These are phyloP conservation scores for Wallacemonas sp. DNA, from an alignment of 208 protist species.

Conservation along the genomic window DNA sequence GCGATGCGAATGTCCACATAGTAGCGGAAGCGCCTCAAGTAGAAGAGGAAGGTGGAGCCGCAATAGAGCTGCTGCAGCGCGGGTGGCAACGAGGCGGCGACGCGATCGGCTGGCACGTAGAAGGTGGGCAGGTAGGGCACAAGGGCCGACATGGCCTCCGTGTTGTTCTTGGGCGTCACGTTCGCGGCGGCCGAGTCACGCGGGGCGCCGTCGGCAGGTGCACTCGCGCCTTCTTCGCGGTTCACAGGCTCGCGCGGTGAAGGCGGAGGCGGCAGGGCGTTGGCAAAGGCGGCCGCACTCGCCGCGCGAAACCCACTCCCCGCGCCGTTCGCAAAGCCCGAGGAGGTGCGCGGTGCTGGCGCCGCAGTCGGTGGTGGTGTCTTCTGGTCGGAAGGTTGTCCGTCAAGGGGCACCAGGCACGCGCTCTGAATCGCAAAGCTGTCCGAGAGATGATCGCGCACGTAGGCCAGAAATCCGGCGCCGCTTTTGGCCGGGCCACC, in stretches of 20 bases:
- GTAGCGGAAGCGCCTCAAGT: slow-evolving; percentile 72
- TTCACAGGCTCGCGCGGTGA: too few relatives aligned
- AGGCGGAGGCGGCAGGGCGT: slow-evolving; percentile 25
- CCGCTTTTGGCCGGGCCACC: too few relatives aligned
- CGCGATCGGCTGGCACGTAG: slow-evolving; percentile 54
- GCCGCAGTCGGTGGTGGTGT: background rate
- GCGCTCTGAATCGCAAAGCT: slow-evolving; percentile 9
- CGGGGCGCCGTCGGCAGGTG: slow-evolving; percentile 20
- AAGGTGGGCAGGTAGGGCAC: slow-evolving; percentile 85
- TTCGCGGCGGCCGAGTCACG: background rate
- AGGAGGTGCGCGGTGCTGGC: background rate
- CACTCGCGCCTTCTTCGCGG: too few relatives aligned
- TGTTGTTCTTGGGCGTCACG: slow-evolving; percentile 24
- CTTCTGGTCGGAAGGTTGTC: background rate
- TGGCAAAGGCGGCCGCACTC: background rate
- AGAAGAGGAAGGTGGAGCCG: slow-evolving; percentile 57
- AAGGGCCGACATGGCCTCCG: slow-evolving; percentile 65
- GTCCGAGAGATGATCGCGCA: slow-evolving; percentile 19
- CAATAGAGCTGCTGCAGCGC: slow-evolving; percentile 52
- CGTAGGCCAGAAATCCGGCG: slow-evolving; percentile 21
- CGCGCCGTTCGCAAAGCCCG: background rate
- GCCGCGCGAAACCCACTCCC: background rate
- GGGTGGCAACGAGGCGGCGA: slow-evolving; percentile 51
- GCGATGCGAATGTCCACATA: slow-evolving; percentile 73
- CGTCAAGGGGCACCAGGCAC: background rate